Base-by-base conservation (phyloP, 345 rosid species). In the Hibiscus syriacus region DNA sequence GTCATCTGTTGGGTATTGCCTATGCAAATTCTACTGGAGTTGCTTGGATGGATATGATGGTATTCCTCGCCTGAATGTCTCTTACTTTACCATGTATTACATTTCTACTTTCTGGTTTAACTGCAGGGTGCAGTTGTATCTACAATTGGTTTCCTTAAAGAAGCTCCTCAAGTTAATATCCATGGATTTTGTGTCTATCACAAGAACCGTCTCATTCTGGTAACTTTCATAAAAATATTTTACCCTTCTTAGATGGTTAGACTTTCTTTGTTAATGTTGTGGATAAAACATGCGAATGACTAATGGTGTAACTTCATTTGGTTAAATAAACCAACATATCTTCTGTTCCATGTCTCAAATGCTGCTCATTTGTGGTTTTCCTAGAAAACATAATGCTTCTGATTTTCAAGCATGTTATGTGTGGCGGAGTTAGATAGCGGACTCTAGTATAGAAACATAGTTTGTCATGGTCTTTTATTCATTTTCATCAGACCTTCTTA, bases 181-280 rank as follows among this genome's bases (percentile, higher is more conserved):
- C 90, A 84, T 56, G 98, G 97, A 65, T 93, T 93, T 80, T 89
- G 83, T 68, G 83, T 93, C 55, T 93, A 90, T 75, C 92, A 93
- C 80, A 93, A 86, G 79, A 93, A 93, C 79, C 97, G 98, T 50
- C 81, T 93, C 25, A 89, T 93, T 69, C 77, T 84, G 92, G 98
- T 90, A 73, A 70, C 62, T 72, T 6, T 69, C 59, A 38, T 70
- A 25, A 55, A 23, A 22, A 53, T 23, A 1, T 25, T 54, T 39
- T 16, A 25, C 53, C 52, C n/a, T 13, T 17, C 11, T 17, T 41
- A 9, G 32, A 26, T 55, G 32, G 16, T 55, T n/a, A n/a, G n/a
- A n/a, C n/a, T 36, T 39, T 50, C 46, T 30, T 62, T 43, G 12
- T 64, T 8, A 39, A 45, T 64, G 55, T 45, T 64, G 14, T 23